Evolutionary conservation across 345 rosid species (phyloP), one percentile per base, ranked within the genome.

Genomic region (Erysimum cheiranthoides): DNA sequence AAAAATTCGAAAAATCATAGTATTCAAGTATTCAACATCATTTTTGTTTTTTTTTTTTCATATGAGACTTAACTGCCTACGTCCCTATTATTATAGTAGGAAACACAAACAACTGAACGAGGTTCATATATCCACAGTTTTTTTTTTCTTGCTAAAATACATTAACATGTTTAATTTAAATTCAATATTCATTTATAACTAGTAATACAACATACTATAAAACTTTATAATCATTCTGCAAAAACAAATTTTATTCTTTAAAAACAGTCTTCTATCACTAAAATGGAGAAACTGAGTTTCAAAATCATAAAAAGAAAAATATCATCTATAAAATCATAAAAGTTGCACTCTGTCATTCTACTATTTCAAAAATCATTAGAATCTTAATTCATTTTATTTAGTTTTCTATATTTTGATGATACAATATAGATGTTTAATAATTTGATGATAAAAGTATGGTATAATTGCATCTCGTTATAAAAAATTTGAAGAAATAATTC

Each of bases 1-100:
- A 31, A 53, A 42, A 14, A 5, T 40, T 58, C 27, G 10, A 40
- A 71, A 71, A 52, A 63, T 58, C 53, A 58, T 59, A n/a, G n/a
- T n/a, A n/a, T n/a, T n/a, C n/a, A n/a, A n/a, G n/a, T n/a, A 7
- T 31, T 58, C 43, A 57, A 35, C 58, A 46, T 34, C 17, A 54
- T 47, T 43, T 40, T 28, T 21, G 25, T 17, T 39, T 5, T 53
- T 9, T n/a, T 45, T 62, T 27, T 35, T 31, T 12, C 3, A n/a
- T 31, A 53, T 16, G 59, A 57, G 34, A 32, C 6, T 28, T 57
- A 43, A 17, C 7, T 57, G 40, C 13, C 42, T 34, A 45, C 21
- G 13, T 30, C 36, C 12, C 50, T 71, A 35, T 18, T 59, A 10
- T 27, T 71, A 35, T 36, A 10, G n/a, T n/a, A n/a, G n/a, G n/a